Evolutionary conservation across 345 rosid species (phyloP), one percentile per base, ranked within the genome.

Genomic region (Tarenaya hassleriana): DNA sequence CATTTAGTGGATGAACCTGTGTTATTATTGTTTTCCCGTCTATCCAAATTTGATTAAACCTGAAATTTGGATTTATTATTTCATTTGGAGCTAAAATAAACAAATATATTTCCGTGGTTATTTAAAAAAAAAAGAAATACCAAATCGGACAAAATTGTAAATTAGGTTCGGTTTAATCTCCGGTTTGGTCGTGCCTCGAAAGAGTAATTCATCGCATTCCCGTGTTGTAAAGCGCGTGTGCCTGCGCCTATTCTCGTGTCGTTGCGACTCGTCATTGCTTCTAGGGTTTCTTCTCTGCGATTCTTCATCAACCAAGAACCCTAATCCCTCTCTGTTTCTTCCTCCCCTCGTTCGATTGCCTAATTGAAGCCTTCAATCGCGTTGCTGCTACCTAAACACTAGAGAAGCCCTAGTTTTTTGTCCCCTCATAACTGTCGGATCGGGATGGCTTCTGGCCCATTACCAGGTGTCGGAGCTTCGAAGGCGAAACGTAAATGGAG

Each of bases 281-380:
- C 54, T 67, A 67, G 71, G 71, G 71, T 54, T 67, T 61, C 62
- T 52, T 50, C 52, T 32, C 53, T 48, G 52, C 52, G 41, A 59
- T 41, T 42, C 3, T 50, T 64, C 27, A 50, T 18, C 17, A 49
- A 16, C 63, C 43, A 49, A 32, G 8, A 34, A 66, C 38, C 50
- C 43, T 51, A 45, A 35, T 15, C 55, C 10, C 56, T 41, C 31
- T 39, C 18, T 34, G 24, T 33, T 9, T 20, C 17, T 18, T 43
- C 66, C 47, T 44, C 24, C 53, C 53, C 32, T 53, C 49, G 55
- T 60, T 55, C 62, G 16, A 61, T 55, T 61, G 31, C 34, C 49
- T 27, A 14, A 16, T 47, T 24, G n/a, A 39, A 59, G 21, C 34
- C 21, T 15, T 12, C 33, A 19, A 10, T 29, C 13, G 9, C 39